Evolutionary conservation across 257 asterid species (phyloP).

Genomic region (Lycium barbarum): DNA sequence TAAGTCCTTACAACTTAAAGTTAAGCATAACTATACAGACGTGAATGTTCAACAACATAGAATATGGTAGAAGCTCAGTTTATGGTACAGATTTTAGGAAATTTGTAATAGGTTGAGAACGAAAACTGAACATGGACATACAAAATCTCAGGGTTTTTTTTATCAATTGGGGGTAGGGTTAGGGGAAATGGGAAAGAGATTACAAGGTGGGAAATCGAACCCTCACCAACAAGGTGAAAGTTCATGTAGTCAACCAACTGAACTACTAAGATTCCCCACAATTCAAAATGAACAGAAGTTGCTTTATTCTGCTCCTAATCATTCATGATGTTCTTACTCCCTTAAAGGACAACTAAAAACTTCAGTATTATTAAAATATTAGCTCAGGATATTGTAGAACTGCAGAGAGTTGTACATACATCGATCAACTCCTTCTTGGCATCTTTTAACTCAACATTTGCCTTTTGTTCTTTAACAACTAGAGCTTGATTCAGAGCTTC

Average conservation of each 20-base stretch:
- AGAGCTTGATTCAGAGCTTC: slow-evolving; percentile 56
- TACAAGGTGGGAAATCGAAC: too few relatives aligned
- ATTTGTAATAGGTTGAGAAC: neutral
- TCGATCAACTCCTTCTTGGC: slow-evolving; percentile 65
- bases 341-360: neutral
- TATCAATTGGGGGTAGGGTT: too few relatives aligned
- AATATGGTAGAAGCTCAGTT: slow-evolving; percentile 13
- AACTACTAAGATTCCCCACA: too few relatives aligned
- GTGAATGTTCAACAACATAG: neutral
- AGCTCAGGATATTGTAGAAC: slow-evolving; percentile 11
- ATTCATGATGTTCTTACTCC: neutral
- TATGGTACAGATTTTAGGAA: neutral
- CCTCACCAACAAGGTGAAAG: too few relatives aligned
- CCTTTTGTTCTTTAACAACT: slow-evolving; percentile 56
- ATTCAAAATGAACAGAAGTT: too few relatives aligned
- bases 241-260: too few relatives aligned
- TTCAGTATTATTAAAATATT: neutral
- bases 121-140: neutral
- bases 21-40: neutral
- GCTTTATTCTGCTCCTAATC: too few relatives aligned
- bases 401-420: slow-evolving; percentile 47
- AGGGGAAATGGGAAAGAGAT: too few relatives aligned
- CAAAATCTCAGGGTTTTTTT: neutral
- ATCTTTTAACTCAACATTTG: slow-evolving; percentile 72
- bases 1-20: neutral